Evolutionary conservation across 768 basidiomycete genomes (phyloP), one percentile per base, ranked within the genome.

Genomic region (Fibroporia radiculosa): DNA sequence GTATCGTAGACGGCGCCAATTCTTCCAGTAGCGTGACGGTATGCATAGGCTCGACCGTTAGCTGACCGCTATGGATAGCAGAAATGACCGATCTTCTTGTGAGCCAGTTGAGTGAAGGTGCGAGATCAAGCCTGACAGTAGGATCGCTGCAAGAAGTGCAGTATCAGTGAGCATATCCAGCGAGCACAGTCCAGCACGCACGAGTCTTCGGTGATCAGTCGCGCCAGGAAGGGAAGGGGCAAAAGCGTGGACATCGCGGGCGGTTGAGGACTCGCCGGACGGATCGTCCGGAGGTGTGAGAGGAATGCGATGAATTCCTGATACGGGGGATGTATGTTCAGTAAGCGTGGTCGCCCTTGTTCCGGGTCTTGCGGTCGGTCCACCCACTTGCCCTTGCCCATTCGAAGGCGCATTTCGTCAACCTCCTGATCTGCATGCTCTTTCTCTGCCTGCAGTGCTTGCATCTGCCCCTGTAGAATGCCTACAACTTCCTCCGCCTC

Each of bases 61-160:
- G 75, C 57, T 93, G 86, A 0, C 91, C 91, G 7, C 74, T 77
- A 52, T 97, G 80, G 47, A 99, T 87, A 4, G 95, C 95, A 20
- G 79, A 66, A 3, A 82, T 72, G 19, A 98, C 84, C 3, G 82
- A 81, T 23, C 92, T 80, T 22, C 93, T 77, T 13, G 86, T 84
- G n/a, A 98, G 72, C 88, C 90, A 98, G 56, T 89, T 93, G 26
- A 99, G 69, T 11, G 92, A 88, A 0, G 93, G 90, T 0, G 96
- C 93, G n/a, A 88, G 68, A 58, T 98, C 96, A 14, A 99, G 74
- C 7, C 96, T 82, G 24, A 96, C 69, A 0, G 93, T 90, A 0
- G 95, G 90, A 55, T 99, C 95, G 19, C 93, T 91, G 61, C 3
- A 47, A 42, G 29, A 2, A n/a, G 34, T 32, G 36, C 19, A n/a